A percentile compares a stretch with the other conserved stretches of the same genome.
Evolutionary conservation across 352 stramenopile species (phyloP).

Genomic region (Globisporangium solare): DNA sequence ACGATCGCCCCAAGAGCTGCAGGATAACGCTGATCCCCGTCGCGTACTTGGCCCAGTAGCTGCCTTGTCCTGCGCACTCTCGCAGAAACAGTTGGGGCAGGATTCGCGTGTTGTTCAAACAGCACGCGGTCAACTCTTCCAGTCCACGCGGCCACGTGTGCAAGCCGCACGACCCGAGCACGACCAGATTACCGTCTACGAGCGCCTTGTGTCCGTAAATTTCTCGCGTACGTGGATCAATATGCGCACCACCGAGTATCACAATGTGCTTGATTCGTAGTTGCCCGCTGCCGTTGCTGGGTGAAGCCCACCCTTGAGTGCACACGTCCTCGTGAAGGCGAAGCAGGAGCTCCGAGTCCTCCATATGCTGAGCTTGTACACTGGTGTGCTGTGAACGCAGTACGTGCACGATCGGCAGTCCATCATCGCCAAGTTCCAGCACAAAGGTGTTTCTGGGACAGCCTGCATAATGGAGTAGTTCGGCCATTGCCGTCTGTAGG

Average conservation of each 20-base stretch:
- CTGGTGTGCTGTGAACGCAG: slow-evolving; percentile 49
- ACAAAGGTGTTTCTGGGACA: slow-evolving; percentile 40
- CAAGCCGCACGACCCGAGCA: slow-evolving; percentile 65
- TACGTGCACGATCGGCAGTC: slow-evolving; percentile 42
- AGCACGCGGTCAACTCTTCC: slow-evolving; percentile 42
- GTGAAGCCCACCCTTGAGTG: slow-evolving; percentile 1
- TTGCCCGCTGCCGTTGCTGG: slow-evolving; percentile 17
- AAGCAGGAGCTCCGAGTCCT: slow-evolving; percentile 49
- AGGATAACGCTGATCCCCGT: slow-evolving; percentile 54
- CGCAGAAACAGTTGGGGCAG: slow-evolving; percentile 38
- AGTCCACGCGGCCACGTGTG: slow-evolving; percentile 53
- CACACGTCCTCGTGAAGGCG: slow-evolving; percentile 47
- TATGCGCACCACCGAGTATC: slow-evolving; percentile 56
- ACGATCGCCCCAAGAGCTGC: slow-evolving; percentile 53
- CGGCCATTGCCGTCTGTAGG: slow-evolving; percentile 51
- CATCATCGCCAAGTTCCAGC: slow-evolving; percentile 46
- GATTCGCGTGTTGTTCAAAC: slow-evolving; percentile 50
- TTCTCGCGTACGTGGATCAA: slow-evolving; percentile 39
- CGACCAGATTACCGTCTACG: slow-evolving; percentile 41
- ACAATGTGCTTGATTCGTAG: slow-evolving; percentile 56
- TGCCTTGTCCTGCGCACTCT: slow-evolving; percentile 47
- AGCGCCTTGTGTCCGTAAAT: slow-evolving; percentile 53
- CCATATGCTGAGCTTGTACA: slow-evolving; percentile 26
- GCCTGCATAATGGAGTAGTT: slow-evolving; percentile 43
- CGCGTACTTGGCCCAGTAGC: slow-evolving; percentile 57